These are phyloP conservation scores for Phytophthora boehmeriae DNA, from an alignment of 352 stramenopile species.

Conservation along the genomic window DNA sequence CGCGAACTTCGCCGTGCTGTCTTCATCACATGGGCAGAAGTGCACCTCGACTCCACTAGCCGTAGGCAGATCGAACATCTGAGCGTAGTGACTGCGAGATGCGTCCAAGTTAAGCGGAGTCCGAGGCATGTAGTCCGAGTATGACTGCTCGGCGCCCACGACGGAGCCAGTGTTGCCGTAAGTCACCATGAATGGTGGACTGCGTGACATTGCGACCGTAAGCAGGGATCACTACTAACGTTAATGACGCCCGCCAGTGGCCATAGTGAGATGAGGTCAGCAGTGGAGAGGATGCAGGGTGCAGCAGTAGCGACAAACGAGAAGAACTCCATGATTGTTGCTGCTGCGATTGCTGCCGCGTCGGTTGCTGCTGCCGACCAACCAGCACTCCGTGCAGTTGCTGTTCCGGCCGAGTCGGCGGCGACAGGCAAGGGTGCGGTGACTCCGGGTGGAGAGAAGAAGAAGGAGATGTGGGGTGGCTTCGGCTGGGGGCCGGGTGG, in stretches of 20 bases:
- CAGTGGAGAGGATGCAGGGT: slow-evolving; percentile 10
- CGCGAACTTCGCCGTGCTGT: slow-evolving; percentile 35
- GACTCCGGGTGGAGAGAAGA: too few relatives aligned
- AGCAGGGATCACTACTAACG: slow-evolving; percentile 56
- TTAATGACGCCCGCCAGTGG: slow-evolving; percentile 33
- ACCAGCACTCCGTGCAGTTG: too few relatives aligned
- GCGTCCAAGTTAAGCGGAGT: slow-evolving; percentile 34
- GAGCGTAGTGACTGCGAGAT: slow-evolving; percentile 59
- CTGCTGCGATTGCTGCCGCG: not conserved
- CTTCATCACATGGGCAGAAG: not conserved
- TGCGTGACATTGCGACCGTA: slow-evolving; percentile 40
- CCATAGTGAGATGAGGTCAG: slow-evolving; percentile 4
- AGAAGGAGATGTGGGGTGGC: too few relatives aligned
- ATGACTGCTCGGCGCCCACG: slow-evolving; percentile 46
- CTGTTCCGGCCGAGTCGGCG: too few relatives aligned
- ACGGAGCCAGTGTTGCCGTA: slow-evolving; percentile 58
- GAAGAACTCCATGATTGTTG: slow-evolving; percentile 37
- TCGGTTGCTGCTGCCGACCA: too few relatives aligned
- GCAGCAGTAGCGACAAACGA: slow-evolving; percentile 23
- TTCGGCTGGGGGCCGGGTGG: too few relatives aligned
- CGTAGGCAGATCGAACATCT: slow-evolving; percentile 40
- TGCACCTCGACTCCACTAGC: not conserved
- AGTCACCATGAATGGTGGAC: slow-evolving; percentile 45
- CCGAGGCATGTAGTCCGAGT: slow-evolving; percentile 45
- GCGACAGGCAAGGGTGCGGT: too few relatives aligned